These are phyloP conservation scores for Coemansia sp. DNA, from an alignment of 192 early-diverging fungal species.

Conservation along the genomic window DNA sequence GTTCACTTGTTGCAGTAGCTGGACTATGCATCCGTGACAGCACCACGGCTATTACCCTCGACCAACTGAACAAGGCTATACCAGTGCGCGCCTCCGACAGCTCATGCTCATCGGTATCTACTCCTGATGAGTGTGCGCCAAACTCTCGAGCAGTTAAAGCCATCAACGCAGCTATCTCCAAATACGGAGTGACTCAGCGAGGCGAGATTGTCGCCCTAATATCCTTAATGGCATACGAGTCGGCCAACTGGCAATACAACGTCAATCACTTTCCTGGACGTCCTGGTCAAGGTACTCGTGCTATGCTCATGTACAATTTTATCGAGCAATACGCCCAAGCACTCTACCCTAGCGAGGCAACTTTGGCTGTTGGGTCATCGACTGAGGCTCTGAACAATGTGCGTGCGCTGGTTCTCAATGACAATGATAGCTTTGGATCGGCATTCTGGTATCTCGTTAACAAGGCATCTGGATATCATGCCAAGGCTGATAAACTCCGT, in stretches of 20 bases:
- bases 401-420: constrained; percentile 31
- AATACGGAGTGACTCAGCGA: constrained; percentile 35
- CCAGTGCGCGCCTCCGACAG: constrained; percentile 14
- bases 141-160: constrained; percentile 25
- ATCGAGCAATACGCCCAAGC: constrained; percentile 32
- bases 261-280: constrained; percentile 47
- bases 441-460: constrained; percentile 47
- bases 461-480: constrained; percentile 21
- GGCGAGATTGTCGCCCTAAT: constrained; percentile 41
- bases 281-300: constrained; percentile 45
- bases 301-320: constrained; percentile 53
- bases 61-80: constrained; percentile 30
- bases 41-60: constrained; percentile 12
- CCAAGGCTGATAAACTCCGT: constrained; percentile 21
- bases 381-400: constrained; percentile 24
- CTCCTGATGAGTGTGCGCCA: constrained; percentile 28
- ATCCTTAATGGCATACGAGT: constrained; percentile 49
- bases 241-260: constrained; percentile 48
- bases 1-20: neutral
- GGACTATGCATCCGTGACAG: constrained; percentile 6
- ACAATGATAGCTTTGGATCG: constrained; percentile 52
- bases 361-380: neutral
- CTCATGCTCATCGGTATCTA: constrained; percentile 20
- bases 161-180: constrained; percentile 37
- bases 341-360: constrained; percentile 17